phyloP scores from a whole-genome alignment of 768 basidiomycete species.

The Leucogyrophana mollusca region DNA sequence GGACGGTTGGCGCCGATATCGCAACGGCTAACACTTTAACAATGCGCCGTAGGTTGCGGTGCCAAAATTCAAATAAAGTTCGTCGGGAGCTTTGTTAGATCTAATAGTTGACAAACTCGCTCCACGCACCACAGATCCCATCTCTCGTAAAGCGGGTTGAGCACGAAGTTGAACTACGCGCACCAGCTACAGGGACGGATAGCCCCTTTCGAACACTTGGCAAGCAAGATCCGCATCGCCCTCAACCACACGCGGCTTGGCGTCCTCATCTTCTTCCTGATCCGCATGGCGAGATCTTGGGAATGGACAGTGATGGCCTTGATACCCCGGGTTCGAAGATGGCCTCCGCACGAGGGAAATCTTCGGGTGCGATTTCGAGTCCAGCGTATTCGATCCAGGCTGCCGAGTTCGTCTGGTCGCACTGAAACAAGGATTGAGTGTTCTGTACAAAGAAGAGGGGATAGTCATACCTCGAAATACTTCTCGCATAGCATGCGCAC shows the following conservation, averaged over 20 bases:
- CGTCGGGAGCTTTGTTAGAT: too few relatives aligned
- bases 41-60: too few relatives aligned
- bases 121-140: too few relatives aligned
- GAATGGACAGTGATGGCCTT: constrained; percentile 88
- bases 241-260: constrained; percentile 54
- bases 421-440: constrained; percentile 38
- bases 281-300: constrained; percentile 76
- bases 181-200: constrained; percentile 87
- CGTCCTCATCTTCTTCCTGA: constrained; percentile 59
- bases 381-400: constrained; percentile 98
- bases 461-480: constrained; percentile 74
- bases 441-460: not conserved
- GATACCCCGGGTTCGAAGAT: constrained; percentile 91
- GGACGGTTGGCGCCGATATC: too few relatives aligned
- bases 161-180: too few relatives aligned
- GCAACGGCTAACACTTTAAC: too few relatives aligned
- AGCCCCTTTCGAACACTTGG: constrained; percentile 82
- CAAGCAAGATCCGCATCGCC: constrained; percentile 73
- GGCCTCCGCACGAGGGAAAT: constrained; percentile 84
- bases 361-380: constrained; percentile 83
- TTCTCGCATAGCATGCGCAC: constrained; percentile 91
- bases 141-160: too few relatives aligned
- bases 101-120: too few relatives aligned
- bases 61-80: too few relatives aligned
- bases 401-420: constrained; percentile 85